A percentile compares a stretch with the other conserved stretches of the same genome.
These are phyloP conservation scores for Picocystis salinarum DNA, from an alignment of 139 green algal species.

Conservation along the genomic window DNA sequence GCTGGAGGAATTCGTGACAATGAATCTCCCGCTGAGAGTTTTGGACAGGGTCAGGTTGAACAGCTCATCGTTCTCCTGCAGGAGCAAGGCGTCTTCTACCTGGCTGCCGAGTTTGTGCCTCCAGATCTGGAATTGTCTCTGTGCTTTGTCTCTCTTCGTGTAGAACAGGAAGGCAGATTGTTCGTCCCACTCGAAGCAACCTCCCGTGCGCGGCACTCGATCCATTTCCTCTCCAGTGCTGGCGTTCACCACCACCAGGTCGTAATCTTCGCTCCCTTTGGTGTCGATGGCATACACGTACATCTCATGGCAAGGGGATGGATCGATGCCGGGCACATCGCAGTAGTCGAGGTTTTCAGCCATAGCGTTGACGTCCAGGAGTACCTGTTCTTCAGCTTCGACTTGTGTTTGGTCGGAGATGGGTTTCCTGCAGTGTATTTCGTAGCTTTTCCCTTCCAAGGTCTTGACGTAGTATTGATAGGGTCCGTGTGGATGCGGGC, in stretches of 20 bases:
- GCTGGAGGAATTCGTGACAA: conserved; percentile 3
- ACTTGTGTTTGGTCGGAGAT: neutral
- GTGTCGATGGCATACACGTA: conserved; percentile 11
- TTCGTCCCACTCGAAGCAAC: conserved; percentile 6
- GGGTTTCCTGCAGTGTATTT: conserved; percentile 8
- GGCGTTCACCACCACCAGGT: conserved; percentile 6
- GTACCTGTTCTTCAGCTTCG: neutral
- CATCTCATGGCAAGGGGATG: conserved; percentile 2
- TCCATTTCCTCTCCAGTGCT: neutral
- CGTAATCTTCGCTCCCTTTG: conserved; percentile 14
- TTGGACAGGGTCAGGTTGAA: conserved; percentile 9
- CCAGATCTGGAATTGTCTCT: conserved; percentile 13
- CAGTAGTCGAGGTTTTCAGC: conserved; percentile 4
- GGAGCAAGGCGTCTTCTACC: conserved; percentile 5
- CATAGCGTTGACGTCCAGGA: conserved; percentile 14
- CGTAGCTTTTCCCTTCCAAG: conserved; percentile 9
- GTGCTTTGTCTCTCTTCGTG: conserved; percentile 11
- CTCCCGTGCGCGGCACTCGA: conserved; percentile 2
- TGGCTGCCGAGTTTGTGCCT: conserved; percentile 3
- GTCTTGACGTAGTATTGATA: conserved; percentile 9
- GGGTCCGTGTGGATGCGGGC: conserved; percentile 1
- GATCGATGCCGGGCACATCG: conserved; percentile 2
- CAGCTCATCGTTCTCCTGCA: conserved; percentile 10
- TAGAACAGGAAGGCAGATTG: conserved; percentile 9
- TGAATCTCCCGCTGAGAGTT: conserved; percentile 1